phyloP scores from a whole-genome alignment of 1,284 basidiomycete genomes.

The Marasmius tenuissimus region DNA sequence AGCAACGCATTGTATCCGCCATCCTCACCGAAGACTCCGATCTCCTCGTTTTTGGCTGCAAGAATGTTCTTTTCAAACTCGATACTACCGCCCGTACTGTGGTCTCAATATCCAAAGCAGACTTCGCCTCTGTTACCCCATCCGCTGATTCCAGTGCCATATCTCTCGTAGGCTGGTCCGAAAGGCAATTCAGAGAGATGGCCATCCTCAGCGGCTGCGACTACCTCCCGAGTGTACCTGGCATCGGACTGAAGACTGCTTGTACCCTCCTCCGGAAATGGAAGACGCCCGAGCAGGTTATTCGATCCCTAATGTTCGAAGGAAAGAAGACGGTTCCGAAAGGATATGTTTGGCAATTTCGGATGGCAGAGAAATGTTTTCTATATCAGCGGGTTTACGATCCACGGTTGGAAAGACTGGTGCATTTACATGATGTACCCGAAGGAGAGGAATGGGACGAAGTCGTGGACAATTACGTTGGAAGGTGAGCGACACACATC shows the following conservation, averaged over 20 bases:
- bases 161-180: slow-evolving; percentile 87
- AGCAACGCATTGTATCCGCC: slow-evolving; percentile 80
- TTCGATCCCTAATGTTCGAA: slow-evolving; percentile 81
- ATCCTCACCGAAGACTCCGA: slow-evolving; percentile 99
- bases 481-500: slow-evolving; percentile 51
- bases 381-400: slow-evolving; percentile 93
- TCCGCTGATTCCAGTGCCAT: slow-evolving; percentile 53
- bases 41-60: slow-evolving; percentile 94
- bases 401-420: slow-evolving; percentile 63
- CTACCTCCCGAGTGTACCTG: slow-evolving; percentile 92
- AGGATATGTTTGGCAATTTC: slow-evolving; percentile 73
- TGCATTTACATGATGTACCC: slow-evolving; percentile 61
- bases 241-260: slow-evolving; percentile 96
- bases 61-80: slow-evolving; percentile 84
- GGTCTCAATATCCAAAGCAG: slow-evolving; percentile 75
- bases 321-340: slow-evolving; percentile 83
- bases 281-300: slow-evolving; percentile 85
- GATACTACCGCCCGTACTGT: slow-evolving; percentile 76
- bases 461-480: slow-evolving; percentile 74
- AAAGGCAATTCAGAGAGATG: slow-evolving; percentile 90
- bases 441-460: slow-evolving; percentile 53
- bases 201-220: slow-evolving; percentile 98
- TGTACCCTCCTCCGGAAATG: slow-evolving; percentile 80
- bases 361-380: slow-evolving; percentile 89
- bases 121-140: slow-evolving; percentile 71